A percentile compares a stretch with the other conserved stretches of the same genome.
These are phyloP conservation scores for Parsonsia alboflavescens DNA, from an alignment of 257 asterid species.

Conservation along the genomic window DNA sequence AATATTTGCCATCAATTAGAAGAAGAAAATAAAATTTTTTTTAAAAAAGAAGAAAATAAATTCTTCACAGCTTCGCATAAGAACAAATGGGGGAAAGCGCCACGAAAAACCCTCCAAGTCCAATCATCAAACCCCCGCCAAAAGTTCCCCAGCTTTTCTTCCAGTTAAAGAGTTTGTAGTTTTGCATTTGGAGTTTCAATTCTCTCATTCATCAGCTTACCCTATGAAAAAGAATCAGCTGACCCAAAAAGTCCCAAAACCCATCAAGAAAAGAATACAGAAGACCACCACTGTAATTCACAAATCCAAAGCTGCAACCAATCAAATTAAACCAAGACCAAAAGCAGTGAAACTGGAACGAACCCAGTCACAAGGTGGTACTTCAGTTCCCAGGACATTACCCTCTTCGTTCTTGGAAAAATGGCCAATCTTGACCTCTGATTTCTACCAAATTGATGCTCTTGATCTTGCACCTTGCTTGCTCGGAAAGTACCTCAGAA, in stretches of 20 bases:
- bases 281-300: constrained; percentile 6
- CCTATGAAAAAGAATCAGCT: constrained; percentile 24
- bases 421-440: constrained; percentile 40
- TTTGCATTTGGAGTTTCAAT: constrained; percentile 2
- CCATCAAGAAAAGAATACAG: constrained; percentile 19
- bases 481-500: constrained; percentile 82
- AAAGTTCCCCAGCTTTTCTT: background rate
- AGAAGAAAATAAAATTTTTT: too few relatives aligned
- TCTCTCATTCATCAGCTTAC: constrained; percentile 3
- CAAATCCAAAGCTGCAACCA: constrained; percentile 24
- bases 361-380: constrained; percentile 14
- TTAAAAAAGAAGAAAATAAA: too few relatives aligned
- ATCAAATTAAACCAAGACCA: constrained; percentile 20
- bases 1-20: too few relatives aligned
- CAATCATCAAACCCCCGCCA: constrained; percentile 4
- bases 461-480: constrained; percentile 94
- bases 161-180: constrained; percentile 9
- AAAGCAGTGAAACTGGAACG: constrained; percentile 16
- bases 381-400: constrained; percentile 20
- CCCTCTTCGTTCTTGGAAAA: constrained; percentile 26
- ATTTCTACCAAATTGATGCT: constrained; percentile 85
- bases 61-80: too few relatives aligned
- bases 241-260: constrained; percentile 21
- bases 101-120: background rate
- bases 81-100: background rate